Percentiles rank a stretch among this genome's conserved stretches.
These are phyloP conservation scores for Chalciporus sphaerocephalus DNA, from an alignment of 768 basidiomycete species.

Conservation along the genomic window DNA sequence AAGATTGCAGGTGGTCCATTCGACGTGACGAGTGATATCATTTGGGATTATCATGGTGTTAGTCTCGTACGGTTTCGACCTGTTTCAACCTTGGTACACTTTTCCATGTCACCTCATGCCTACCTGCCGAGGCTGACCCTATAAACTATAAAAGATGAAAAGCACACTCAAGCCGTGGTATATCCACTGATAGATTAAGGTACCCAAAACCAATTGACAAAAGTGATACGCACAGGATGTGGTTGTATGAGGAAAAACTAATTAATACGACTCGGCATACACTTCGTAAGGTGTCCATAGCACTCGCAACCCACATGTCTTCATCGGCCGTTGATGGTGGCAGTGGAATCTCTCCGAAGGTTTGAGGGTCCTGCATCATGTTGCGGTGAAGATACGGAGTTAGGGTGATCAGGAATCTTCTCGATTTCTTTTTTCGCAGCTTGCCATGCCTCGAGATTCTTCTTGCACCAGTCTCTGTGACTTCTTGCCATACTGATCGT, in stretches of 20 bases:
- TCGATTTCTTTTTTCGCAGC: constrained; percentile 90
- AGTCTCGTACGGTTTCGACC: too few species aligned
- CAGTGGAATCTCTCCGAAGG: constrained; percentile 60
- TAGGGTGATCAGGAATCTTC: constrained; percentile 89
- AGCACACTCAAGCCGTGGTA: constrained; percentile 13
- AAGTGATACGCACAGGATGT: constrained; percentile 6
- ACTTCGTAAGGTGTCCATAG: constrained; percentile 2
- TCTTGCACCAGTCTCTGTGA: constrained; percentile 96
- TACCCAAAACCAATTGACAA: constrained; percentile 11
- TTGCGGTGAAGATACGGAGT: constrained; percentile 47
- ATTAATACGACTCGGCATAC: constrained; percentile 11
- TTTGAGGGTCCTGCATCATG: constrained; percentile 36
- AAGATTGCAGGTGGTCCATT: too few species aligned
- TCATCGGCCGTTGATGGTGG: constrained; percentile 64
- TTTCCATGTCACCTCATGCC: too few species aligned
- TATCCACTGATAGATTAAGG: constrained; percentile 23
- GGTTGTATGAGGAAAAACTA: background rate
- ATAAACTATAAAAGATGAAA: too few species aligned
- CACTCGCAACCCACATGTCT: constrained; percentile 11
- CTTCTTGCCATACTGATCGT: constrained; percentile 82
- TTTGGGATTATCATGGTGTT: too few species aligned
- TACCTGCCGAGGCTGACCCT: too few species aligned
- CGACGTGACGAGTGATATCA: too few species aligned
- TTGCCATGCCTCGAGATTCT: constrained; percentile 98
- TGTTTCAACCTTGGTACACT: too few species aligned